phyloP scores from a whole-genome alignment of 2,329 filamentous ascomycete genomes.

The Sporothrix globosa region DNA sequence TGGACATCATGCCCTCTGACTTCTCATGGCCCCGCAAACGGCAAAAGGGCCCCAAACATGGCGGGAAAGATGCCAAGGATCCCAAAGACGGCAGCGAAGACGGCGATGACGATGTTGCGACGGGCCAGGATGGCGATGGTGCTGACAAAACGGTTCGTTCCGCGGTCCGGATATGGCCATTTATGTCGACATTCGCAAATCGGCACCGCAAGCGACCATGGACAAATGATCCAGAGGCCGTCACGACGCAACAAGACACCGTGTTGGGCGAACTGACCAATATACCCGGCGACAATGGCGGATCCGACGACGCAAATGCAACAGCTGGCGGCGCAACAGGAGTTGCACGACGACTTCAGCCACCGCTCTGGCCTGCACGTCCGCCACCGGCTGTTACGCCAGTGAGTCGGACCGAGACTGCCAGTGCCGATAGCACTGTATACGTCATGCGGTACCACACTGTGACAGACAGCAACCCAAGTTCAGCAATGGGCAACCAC shows the following conservation, averaged over 20 bases:
- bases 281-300: conserved; percentile 23
- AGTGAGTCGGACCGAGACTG: conserved; percentile 64
- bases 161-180: conserved; percentile 27
- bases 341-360: conserved; percentile 42
- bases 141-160: not conserved
- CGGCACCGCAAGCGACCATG: conserved; percentile 46
- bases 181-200: conserved; percentile 46
- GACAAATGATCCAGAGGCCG: conserved; percentile 28
- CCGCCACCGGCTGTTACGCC: conserved; percentile 60
- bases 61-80: conserved; percentile 42
- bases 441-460: conserved; percentile 66
- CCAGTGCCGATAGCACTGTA: conserved; percentile 65
- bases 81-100: conserved; percentile 38
- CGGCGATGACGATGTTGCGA: conserved; percentile 43
- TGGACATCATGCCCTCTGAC: conserved; percentile 64
- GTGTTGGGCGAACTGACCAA: conserved; percentile 6
- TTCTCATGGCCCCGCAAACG: conserved; percentile 51
- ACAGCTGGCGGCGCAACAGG: conserved; percentile 1
- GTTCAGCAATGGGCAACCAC: conserved; percentile 21
- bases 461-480: conserved; percentile 50
- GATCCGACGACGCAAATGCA: conserved; percentile 40
- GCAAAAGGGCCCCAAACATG: conserved; percentile 42
- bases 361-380: conserved; percentile 59
- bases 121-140: not conserved
- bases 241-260: not conserved